phyloP scores from a whole-genome alignment of 352 stramenopile genomes.

The Globisporangium cederbergense region DNA sequence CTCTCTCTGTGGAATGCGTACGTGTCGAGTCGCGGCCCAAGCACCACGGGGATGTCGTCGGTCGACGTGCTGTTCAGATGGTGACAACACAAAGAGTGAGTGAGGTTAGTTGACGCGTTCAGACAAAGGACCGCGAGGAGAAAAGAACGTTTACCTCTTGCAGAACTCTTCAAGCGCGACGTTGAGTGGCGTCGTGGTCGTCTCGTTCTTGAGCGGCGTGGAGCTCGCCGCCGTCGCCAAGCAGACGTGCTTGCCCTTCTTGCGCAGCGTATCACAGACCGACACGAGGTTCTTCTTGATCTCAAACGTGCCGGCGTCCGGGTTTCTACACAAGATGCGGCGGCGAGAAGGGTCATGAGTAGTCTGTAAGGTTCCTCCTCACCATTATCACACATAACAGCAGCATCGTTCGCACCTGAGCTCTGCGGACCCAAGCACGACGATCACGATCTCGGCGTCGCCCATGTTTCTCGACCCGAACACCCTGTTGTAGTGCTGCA shows the following conservation, averaged over 20 bases:
- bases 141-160: constrained; percentile 40
- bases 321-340: constrained; percentile 19
- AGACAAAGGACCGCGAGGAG: not conserved
- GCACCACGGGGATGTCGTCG: constrained; percentile 59
- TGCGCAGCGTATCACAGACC: constrained; percentile 75
- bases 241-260: constrained; percentile 82
- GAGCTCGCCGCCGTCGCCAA: constrained; percentile 56
- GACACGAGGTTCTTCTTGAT: constrained; percentile 63
- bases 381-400: not conserved
- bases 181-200: constrained; percentile 45
- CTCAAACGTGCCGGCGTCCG: constrained; percentile 21
- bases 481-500: constrained; percentile 65
- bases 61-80: constrained; percentile 40
- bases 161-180: constrained; percentile 69
- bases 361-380: not conserved
- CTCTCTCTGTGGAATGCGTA: constrained; percentile 66
- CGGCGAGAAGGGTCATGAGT: not conserved
- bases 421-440: constrained; percentile 74
- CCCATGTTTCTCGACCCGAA: constrained; percentile 47
- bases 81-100: not conserved
- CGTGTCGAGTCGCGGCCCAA: constrained; percentile 72
- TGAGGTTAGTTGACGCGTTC: not conserved
- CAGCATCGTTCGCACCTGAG: constrained; percentile 30
- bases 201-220: constrained; percentile 31
- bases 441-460: constrained; percentile 76